phyloP scores from a whole-genome alignment of 1,139 yeast species.

The Oligophagozyma castellii region DNA sequence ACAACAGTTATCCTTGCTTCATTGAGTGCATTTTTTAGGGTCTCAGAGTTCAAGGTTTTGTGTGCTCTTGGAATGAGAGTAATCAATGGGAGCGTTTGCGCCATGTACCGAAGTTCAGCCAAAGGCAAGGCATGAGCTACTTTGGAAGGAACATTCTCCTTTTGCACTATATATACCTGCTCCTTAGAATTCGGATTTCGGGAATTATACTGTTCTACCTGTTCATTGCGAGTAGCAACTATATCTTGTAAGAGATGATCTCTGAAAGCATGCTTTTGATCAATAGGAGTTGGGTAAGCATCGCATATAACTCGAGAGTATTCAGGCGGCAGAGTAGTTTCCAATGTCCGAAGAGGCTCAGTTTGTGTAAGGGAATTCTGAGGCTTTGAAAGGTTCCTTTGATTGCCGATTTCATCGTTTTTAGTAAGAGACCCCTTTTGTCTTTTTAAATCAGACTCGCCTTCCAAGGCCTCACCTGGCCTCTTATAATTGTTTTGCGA shows the following conservation, averaged over 20 bases:
- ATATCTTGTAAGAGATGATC: conserved; percentile 4
- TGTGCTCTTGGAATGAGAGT: conserved; percentile 75
- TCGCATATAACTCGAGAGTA: not conserved
- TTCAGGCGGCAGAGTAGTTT: conserved; percentile 2
- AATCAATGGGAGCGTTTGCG: conserved; percentile 76
- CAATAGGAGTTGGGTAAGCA: conserved; percentile 8
- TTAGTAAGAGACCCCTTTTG: too few relatives aligned
- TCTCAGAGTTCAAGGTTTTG: conserved; percentile 71
- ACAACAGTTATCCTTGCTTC: conserved; percentile 92
- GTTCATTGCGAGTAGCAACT: conserved; percentile 3
- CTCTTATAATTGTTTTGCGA: too few relatives aligned
- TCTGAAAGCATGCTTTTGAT: conserved; percentile 2
- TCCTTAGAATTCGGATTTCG: conserved; percentile 25
- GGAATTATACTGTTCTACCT: conserved; percentile 9
- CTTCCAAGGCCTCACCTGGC: too few relatives aligned
- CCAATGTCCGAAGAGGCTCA: too few relatives aligned
- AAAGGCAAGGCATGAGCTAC: conserved; percentile 50
- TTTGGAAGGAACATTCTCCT: conserved; percentile 35
- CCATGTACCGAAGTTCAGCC: conserved; percentile 74
- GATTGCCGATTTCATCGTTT: too few relatives aligned
- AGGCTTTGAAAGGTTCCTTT: too few relatives aligned
- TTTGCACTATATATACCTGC: conserved; percentile 30
- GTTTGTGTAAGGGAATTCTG: too few relatives aligned
- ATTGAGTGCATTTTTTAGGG: conserved; percentile 72
- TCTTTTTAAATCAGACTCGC: too few relatives aligned